Conservation (phyloP, 805 yeast genomes). For the Ogataea glucozyma region DNA sequence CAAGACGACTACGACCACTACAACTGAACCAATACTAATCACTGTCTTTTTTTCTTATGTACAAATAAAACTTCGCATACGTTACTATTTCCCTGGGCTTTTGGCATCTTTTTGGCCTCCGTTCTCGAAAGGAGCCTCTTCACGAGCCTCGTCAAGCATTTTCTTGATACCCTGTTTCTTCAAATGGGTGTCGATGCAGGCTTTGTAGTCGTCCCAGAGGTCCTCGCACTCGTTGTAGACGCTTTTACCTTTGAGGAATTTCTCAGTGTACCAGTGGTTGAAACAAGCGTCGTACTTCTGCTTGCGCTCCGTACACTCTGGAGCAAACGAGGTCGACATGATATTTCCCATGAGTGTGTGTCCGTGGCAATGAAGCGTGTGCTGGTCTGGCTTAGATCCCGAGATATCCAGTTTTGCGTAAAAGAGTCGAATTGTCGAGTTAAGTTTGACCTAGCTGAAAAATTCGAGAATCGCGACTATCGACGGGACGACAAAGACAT, state of each 20-base stretch:
- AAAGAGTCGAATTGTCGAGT: no score
- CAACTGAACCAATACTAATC: slow-evolving; percentile 15
- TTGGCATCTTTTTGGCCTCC: slow-evolving; percentile 48
- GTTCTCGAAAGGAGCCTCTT: slow-evolving; percentile 83
- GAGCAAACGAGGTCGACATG: slow-evolving; percentile 90
- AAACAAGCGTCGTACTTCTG: slow-evolving; percentile 89
- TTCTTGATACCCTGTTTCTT: slow-evolving; percentile 76
- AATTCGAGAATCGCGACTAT: no score
- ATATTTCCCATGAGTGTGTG: slow-evolving; percentile 57
- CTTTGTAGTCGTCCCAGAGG: slow-evolving; percentile 83
- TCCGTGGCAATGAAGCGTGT: no score
- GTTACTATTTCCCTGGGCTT: slow-evolving; percentile 11
- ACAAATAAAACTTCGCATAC: slow-evolving; percentile 5
- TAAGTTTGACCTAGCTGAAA: no score
- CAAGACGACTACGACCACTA: slow-evolving; percentile 35
- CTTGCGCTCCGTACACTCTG: slow-evolving; percentile 90
- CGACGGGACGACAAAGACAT: no score
- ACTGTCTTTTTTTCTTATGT: slow-evolving; percentile 10
- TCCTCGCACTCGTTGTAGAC: slow-evolving; percentile 86
- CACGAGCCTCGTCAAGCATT: slow-evolving; percentile 83
- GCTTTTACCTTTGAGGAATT: slow-evolving; percentile 63
- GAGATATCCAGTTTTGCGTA: slow-evolving; percentile 1
- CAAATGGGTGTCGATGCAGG: slow-evolving; percentile 76
- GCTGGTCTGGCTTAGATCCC: neutral
- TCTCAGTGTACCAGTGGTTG: slow-evolving; percentile 92